Percentiles rank a stretch among this genome's conserved stretches.
Conservation (phyloP, 805 yeast genomes). For the Huiozyma sinensis region DNA sequence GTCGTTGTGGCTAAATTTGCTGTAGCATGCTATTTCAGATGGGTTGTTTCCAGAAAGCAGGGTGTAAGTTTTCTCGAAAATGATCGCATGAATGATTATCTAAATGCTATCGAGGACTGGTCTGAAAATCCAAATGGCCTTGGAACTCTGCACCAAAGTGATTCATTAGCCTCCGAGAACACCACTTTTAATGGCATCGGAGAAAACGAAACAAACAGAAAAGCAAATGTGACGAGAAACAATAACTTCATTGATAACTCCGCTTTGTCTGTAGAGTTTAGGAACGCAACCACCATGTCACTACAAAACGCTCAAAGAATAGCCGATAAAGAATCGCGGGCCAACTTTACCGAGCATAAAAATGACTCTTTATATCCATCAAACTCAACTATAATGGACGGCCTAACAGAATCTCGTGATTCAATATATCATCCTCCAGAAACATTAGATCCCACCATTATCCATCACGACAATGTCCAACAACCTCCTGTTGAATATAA, state of each 20-base stretch:
- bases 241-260: slow-evolving; percentile 21
- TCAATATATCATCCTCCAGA: slow-evolving; percentile 9
- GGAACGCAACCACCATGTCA: slow-evolving; percentile 45
- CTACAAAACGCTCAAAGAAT: slow-evolving; percentile 41
- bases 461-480: slow-evolving; percentile 73
- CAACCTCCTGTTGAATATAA: slow-evolving; percentile 85
- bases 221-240: not conserved
- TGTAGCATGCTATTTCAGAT: slow-evolving; percentile 81
- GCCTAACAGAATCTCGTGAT: slow-evolving; percentile 1
- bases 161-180: slow-evolving; percentile 12
- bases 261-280: not conserved
- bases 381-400: slow-evolving; percentile 9
- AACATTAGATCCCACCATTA: slow-evolving; percentile 45
- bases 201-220: not conserved
- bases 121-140: slow-evolving; percentile 49
- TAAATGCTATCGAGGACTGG: slow-evolving; percentile 74
- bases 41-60: slow-evolving; percentile 68
- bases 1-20: slow-evolving; percentile 69
- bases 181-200: slow-evolving; percentile 11
- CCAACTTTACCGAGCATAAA: not conserved
- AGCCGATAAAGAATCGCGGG: not conserved
- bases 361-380: slow-evolving; percentile 9
- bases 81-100: slow-evolving; percentile 51
- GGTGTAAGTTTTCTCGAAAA: slow-evolving; percentile 62
- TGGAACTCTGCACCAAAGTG: not conserved